Percentiles rank a stretch among this genome's conserved stretches.
These are phyloP conservation scores for Boletus subcaerulescens DNA, from an alignment of 768 basidiomycete species.

Conservation along the genomic window DNA sequence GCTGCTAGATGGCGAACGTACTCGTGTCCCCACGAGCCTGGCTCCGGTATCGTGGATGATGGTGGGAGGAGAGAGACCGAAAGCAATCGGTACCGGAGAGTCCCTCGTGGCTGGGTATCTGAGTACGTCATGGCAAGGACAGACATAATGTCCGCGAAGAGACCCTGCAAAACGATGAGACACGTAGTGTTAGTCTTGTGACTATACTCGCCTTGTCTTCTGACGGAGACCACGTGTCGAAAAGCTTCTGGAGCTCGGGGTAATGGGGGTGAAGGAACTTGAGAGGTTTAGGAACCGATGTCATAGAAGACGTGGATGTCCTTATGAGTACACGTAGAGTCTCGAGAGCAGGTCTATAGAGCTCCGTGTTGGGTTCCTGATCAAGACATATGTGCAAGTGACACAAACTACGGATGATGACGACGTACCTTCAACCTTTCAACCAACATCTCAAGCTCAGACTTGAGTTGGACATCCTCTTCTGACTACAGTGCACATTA, in stretches of 20 bases:
- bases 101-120: conserved; percentile 94
- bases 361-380: conserved; percentile 82
- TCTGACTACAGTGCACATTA: conserved; percentile 60
- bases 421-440: conserved; percentile 80
- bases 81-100: conserved; percentile 87
- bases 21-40: conserved; percentile 99
- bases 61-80: conserved; percentile 66
- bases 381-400: conserved; percentile 16
- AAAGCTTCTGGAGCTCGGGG: conserved; percentile 77
- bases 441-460: conserved; percentile 94
- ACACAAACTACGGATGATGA: not conserved
- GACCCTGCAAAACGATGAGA: conserved; percentile 50
- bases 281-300: conserved; percentile 96
- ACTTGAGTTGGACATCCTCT: conserved; percentile 90
- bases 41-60: conserved; percentile 71
- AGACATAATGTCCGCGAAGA: conserved; percentile 96
- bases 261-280: conserved; percentile 98
- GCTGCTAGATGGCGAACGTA: conserved; percentile 96
- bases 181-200: not conserved
- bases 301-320: conserved; percentile 98
- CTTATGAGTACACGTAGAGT: conserved; percentile 90
- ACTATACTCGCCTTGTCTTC: conserved; percentile 53
- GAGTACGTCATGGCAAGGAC: conserved; percentile 99
- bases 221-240: conserved; percentile 76
- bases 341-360: conserved; percentile 90